Base-by-base conservation (phyloP, 441 rosid species). In the Pelargonium cotyledonis region DNA sequence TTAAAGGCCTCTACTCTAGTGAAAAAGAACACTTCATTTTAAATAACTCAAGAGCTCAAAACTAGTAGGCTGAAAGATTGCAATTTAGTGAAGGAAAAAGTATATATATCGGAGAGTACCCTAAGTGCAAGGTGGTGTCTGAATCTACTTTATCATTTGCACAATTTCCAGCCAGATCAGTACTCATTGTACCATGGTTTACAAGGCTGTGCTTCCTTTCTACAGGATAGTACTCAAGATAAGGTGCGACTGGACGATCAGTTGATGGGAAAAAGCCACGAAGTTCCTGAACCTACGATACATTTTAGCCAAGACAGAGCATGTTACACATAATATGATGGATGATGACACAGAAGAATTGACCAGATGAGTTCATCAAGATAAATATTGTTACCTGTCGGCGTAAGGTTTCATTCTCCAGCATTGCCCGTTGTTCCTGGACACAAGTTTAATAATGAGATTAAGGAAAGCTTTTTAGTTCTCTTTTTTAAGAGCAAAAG, bases 321-420 rank as follows among this genome's bases (percentile, higher is more conserved):
- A 38, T n/a, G 1, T 55, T 66, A 60, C 55, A 31, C 6, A 31
- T 4, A 31, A 35, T 38, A 44, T 35, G 21, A 43, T n/a, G 29
- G 35, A 57, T 46, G 23, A 49, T 1, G 55, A 49, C 16, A 49
- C 6, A 49, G 55, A 49, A 49, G 55, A 49, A 57, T 19, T 4
- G 61, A 15, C 5, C 8, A 16, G 23, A 6, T 16, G 18, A 15
- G 6, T 16, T n/a, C 57, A 29, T 63, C 41, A 43, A 51, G 26
- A 40, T n/a, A 66, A 51, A 41, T 55, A 15, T 47, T 68, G 58
- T 2, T 68, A 78, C 98, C 91, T 90, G 97, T 87, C 87, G 85
- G 66, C 90, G 96, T 70, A 93, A 80, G 77, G 95, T 84, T 85
- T 85, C 92, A 67, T 93, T 93, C 86, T 93, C 98, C 80, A 89